Conservation (phyloP, 352 stramenopile genomes). For the Phytophthora melonis region DNA sequence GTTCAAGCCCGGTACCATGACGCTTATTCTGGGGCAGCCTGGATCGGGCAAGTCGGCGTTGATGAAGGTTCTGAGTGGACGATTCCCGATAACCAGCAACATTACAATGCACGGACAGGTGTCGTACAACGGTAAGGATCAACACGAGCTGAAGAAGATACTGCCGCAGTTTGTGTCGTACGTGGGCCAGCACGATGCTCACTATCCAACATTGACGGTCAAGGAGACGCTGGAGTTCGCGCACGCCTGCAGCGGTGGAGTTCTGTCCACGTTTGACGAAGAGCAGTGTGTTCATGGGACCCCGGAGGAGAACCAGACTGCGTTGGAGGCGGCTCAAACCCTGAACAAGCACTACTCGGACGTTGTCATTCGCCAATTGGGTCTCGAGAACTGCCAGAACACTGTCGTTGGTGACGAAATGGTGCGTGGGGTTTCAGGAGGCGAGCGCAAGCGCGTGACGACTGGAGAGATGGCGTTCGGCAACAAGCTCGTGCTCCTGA, state of each 20-base stretch:
- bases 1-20: constrained; percentile 40
- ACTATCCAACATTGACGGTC: constrained; percentile 55
- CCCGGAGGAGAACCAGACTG: neutral
- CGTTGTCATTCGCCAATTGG: constrained; percentile 51
- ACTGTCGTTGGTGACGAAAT: constrained; percentile 71
- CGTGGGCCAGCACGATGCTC: constrained; percentile 45
- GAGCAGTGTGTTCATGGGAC: constrained; percentile 1
- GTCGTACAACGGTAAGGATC: constrained; percentile 43
- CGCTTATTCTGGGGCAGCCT: constrained; percentile 45
- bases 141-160: constrained; percentile 32
- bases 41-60: constrained; percentile 31
- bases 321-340: constrained; percentile 33
- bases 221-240: constrained; percentile 68
- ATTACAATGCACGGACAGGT: constrained; percentile 44
- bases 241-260: constrained; percentile 42
- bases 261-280: constrained; percentile 34
- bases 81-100: constrained; percentile 48
- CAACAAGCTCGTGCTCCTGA: constrained; percentile 39
- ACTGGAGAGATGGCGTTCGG: constrained; percentile 88
- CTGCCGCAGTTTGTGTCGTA: constrained; percentile 52
- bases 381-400: constrained; percentile 74
- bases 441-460: constrained; percentile 68
- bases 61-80: constrained; percentile 51
- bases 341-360: constrained; percentile 30
- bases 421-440: constrained; percentile 63